Evolutionary conservation across 1,284 basidiomycete genomes (phyloP), one percentile per base, ranked within the genome.

Genomic region (Cutaneotrichosporon sp.): DNA sequence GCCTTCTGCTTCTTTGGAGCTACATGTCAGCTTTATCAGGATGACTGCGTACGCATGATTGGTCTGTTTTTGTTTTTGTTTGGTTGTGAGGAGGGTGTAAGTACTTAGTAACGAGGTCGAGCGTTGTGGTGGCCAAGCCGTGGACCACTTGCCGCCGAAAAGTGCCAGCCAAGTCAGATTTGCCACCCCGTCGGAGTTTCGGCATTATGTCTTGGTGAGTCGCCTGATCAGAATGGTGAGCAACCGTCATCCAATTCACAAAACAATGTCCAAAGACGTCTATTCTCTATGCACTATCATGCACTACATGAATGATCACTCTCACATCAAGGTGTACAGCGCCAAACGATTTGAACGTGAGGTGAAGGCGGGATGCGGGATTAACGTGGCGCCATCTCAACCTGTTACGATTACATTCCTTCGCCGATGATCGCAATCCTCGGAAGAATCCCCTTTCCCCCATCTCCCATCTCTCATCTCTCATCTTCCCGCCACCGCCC

Each of bases 1-100:
- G 85, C 86, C 86, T 95, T 90, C 64, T 67, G 55, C 80, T 95
- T 95, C 63, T 82, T 81, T 64, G 81, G 81, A 67, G 81, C 81
- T 82, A 69, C 31, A 32, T 14, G 60, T 61, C 11, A 61, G 60
- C 18, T 5, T 7, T 16, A 5, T 18, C 42, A 18, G 42, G 18
- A 46, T 46, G 11, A 10, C 4, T 13, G 13, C 60, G 60, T 56
- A 61, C 60, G 60, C 60, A 61, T 61, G 60, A 18, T 61, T 40
- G 40, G 18, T 49, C 7, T 46, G 26, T 9, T 14, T 46, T 53
- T 18, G 52, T 36, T 46, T 13, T 22, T 26, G n/a, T 26, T 61
- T 59, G 32, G 21, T 47, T 26, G 34, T 18, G 55, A 42, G 36
- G 55, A 10, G 38, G 4, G 36, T 21, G 21, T 9, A 26, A 26